Conservation (phyloP, 2,329 filamentous ascomycete species). For the Penicillium sp. region DNA sequence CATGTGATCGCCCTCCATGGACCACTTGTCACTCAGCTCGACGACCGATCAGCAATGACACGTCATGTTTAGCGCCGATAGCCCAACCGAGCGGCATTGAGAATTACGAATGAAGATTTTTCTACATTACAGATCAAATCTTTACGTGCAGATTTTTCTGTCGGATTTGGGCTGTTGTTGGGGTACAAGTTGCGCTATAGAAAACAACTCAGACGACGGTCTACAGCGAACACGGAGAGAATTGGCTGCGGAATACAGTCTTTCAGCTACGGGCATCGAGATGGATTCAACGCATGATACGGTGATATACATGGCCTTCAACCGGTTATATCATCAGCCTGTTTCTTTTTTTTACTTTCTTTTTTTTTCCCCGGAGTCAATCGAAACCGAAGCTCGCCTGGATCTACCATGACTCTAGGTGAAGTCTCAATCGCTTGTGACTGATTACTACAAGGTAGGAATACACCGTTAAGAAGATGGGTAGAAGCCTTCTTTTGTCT, state of each 20-base stretch:
- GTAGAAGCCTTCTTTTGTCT: too few relatives aligned
- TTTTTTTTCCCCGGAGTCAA: too few relatives aligned
- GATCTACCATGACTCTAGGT: not conserved
- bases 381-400: not conserved
- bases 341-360: too few relatives aligned
- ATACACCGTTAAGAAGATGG: too few relatives aligned
- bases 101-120: not conserved
- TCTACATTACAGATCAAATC: not conserved
- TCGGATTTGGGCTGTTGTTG: not conserved
- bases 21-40: not conserved
- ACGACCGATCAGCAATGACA: constrained; percentile 11
- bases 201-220: not conserved
- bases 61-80: constrained; percentile 9
- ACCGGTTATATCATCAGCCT: not conserved
- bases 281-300: too few relatives aligned
- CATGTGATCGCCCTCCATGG: not conserved
- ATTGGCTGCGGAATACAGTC: not conserved
- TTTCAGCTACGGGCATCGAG: not conserved
- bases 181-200: not conserved
- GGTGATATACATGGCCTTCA: not conserved
- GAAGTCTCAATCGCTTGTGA: not conserved
- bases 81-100: not conserved
- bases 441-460: not conserved
- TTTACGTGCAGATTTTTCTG: not conserved
- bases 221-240: not conserved